phyloP scores from a whole-genome alignment of 2,329 filamentous ascomycete genomes.

The Westerdykella sp. region DNA sequence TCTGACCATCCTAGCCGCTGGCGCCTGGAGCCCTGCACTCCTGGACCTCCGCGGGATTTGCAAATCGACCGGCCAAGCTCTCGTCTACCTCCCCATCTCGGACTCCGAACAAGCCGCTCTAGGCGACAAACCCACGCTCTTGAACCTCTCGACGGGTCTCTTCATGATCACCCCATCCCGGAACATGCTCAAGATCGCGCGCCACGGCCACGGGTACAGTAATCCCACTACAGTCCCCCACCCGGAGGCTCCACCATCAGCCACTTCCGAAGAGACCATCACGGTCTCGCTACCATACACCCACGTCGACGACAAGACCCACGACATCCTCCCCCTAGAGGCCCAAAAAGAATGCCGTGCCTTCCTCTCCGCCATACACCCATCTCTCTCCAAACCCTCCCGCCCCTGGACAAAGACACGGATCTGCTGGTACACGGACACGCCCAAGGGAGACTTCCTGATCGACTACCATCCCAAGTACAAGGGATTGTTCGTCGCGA shows the following conservation, averaged over 20 bases:
- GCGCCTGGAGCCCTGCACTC: constrained; percentile 77
- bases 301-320: constrained; percentile 44
- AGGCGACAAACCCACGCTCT: constrained; percentile 60
- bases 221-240: constrained; percentile 44
- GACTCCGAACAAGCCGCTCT: constrained; percentile 62
- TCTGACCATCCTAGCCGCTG: constrained; percentile 72
- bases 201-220: constrained; percentile 47
- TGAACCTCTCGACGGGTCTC: constrained; percentile 65
- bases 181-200: constrained; percentile 43
- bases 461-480: constrained; percentile 48
- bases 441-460: constrained; percentile 50
- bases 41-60: constrained; percentile 71
- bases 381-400: constrained; percentile 26
- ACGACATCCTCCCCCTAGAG: constrained; percentile 28
- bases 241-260: constrained; percentile 34
- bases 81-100: constrained; percentile 72
- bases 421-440: constrained; percentile 55
- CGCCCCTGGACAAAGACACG: constrained; percentile 43
- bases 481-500: constrained; percentile 52
- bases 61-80: constrained; percentile 72
- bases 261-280: constrained; percentile 29
- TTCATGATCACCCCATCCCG: constrained; percentile 65
- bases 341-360: constrained; percentile 25
- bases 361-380: constrained; percentile 27
- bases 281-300: constrained; percentile 47